A percentile compares a stretch with the other conserved stretches of the same genome.
These are phyloP conservation scores for Mucor velutinosus DNA, from an alignment of 371 early-diverging fungal genomes.

Conservation along the genomic window DNA sequence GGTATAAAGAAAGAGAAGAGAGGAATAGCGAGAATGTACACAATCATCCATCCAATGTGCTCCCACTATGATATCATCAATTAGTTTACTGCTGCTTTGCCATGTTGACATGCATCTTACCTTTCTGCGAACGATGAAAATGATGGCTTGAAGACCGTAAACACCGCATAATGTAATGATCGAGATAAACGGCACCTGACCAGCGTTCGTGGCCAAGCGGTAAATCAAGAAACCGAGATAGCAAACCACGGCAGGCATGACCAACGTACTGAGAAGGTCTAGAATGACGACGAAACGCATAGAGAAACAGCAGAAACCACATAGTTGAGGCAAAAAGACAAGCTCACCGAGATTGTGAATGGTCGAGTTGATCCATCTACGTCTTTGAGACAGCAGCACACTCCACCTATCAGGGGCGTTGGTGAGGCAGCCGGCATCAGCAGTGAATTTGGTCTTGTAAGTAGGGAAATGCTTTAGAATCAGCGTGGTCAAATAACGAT, in stretches of 20 bases:
- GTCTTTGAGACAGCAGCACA: constrained; percentile 92
- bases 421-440: constrained; percentile 93
- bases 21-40: constrained; percentile 86
- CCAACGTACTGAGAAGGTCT: constrained; percentile 87
- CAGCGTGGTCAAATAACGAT: constrained; percentile 93
- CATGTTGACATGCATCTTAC: constrained; percentile 8
- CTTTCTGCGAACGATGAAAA: constrained; percentile 82
- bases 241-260: constrained; percentile 87
- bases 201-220: constrained; percentile 41
- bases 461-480: constrained; percentile 97
- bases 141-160: constrained; percentile 83
- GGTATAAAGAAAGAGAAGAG: constrained; percentile 83
- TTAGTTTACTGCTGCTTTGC: background rate
- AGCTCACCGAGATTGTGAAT: constrained; percentile 94
- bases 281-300: constrained; percentile 94
- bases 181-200: constrained; percentile 59
- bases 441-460: constrained; percentile 91
- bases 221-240: constrained; percentile 77
- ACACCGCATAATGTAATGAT: constrained; percentile 71
- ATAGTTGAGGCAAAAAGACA: constrained; percentile 80
- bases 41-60: constrained; percentile 96
- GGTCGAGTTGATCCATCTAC: constrained; percentile 98
- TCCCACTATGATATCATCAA: constrained; percentile 61
- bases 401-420: constrained; percentile 93
- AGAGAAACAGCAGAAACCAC: constrained; percentile 94